A percentile compares a stretch with the other conserved stretches of the same genome.
Conservation (phyloP, 2,329 filamentous ascomycete species). For the Cordyceps militaris region DNA sequence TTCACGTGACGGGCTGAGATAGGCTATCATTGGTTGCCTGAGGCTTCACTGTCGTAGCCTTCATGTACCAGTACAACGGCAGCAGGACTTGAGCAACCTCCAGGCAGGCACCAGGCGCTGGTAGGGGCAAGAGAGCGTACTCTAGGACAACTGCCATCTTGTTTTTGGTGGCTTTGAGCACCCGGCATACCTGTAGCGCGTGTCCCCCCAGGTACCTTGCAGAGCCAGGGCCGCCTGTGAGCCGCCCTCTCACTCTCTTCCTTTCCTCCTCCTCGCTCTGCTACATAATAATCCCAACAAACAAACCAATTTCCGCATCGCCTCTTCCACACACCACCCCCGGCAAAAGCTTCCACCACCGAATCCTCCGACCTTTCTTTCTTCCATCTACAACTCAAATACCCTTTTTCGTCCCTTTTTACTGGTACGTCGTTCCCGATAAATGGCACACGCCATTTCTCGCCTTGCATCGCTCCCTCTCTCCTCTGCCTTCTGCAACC, state of each 20-base stretch:
- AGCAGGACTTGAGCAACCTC: too few relatives aligned
- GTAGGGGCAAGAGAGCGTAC: too few relatives aligned
- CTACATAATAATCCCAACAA: slow-evolving; percentile 13
- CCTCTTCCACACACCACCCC: slow-evolving; percentile 7
- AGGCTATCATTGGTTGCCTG: not conserved
- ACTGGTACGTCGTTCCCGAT: slow-evolving; percentile 4
- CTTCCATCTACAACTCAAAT: not conserved
- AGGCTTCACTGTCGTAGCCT: not conserved
- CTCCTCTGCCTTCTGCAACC: not conserved
- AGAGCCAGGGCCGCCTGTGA: not conserved
- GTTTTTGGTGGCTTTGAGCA: not conserved
- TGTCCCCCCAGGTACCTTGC: not conserved
- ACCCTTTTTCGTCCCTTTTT: not conserved
- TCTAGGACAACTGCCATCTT: too few relatives aligned
- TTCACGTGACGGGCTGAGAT: slow-evolving; percentile 2
- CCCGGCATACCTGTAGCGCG: not conserved
- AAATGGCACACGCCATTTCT: not conserved
- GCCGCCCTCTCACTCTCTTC: not conserved
- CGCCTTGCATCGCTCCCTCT: not conserved
- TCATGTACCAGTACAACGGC: not conserved
- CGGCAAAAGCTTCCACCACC: slow-evolving; percentile 7
- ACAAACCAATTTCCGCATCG: slow-evolving; percentile 12
- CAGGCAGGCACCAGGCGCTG: too few relatives aligned
- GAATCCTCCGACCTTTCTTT: slow-evolving; percentile 5
- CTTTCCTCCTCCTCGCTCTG: not conserved